phyloP scores from a whole-genome alignment of 495 filamentous ascomycete species.

The Glutinoglossum americanum region DNA sequence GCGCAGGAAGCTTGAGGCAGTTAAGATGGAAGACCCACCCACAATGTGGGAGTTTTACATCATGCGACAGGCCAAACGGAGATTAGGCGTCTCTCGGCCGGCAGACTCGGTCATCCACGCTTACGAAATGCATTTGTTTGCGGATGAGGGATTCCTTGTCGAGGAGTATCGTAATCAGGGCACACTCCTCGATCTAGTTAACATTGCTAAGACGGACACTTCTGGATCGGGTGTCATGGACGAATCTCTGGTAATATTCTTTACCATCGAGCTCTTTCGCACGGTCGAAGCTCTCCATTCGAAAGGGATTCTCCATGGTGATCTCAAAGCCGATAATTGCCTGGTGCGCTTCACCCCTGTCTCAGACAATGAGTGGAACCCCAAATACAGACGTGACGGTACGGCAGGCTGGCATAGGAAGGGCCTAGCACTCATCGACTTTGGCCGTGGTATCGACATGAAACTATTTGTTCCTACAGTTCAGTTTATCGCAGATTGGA shows the following conservation, averaged over 20 bases:
- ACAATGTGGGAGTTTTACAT: constrained; percentile 93
- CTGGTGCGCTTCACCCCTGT: constrained; percentile 53
- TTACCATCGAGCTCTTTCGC: constrained; percentile 74
- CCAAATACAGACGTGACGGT: constrained; percentile 49
- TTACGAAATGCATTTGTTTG: constrained; percentile 73
- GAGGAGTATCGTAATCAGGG: constrained; percentile 79
- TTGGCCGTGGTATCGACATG: constrained; percentile 90
- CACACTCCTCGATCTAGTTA: constrained; percentile 81
- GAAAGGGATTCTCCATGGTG: constrained; percentile 67
- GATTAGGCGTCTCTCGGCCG: constrained; percentile 34
- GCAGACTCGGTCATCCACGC: constrained; percentile 51
- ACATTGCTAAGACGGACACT: constrained; percentile 50
- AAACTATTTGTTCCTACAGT: constrained; percentile 52
- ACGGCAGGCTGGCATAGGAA: constrained; percentile 56
- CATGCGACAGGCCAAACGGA: constrained; percentile 56
- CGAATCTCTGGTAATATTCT: constrained; percentile 81
- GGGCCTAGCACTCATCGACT: constrained; percentile 77
- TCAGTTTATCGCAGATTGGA: constrained; percentile 89
- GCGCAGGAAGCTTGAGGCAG: constrained; percentile 46
- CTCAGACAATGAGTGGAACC: constrained; percentile 22
- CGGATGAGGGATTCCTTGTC: constrained; percentile 66
- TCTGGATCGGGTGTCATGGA: constrained; percentile 49
- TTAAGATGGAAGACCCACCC: constrained; percentile 85
- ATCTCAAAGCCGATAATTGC: constrained; percentile 89
- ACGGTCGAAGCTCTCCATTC: constrained; percentile 73